Base-by-base conservation (phyloP, 768 basidiomycete species). In the Hygrophorus russula region DNA sequence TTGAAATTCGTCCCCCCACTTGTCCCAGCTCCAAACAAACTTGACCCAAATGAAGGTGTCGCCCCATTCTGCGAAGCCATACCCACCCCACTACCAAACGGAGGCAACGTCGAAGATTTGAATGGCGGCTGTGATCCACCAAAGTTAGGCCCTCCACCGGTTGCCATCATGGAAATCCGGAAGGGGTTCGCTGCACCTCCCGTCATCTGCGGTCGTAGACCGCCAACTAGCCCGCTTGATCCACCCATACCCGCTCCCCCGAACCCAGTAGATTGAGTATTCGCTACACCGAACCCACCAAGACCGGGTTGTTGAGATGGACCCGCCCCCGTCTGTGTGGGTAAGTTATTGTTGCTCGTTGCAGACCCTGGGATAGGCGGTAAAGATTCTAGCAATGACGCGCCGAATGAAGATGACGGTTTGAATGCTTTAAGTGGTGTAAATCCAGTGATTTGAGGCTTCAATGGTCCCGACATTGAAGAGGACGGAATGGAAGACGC, bases 341-440 rank as follows among this genome's bases (percentile, higher is more conserved):
- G 41, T 45, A 56, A 50, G 39, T 58, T n/a, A n/a, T n/a, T 41
- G 39, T 59, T 61, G 11, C 60, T 57, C 4, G 61, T 44, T 7
- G 64, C 61, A 4, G 80, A 76, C 28, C 74, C 78, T 9, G 82
- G 74, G 43, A 89, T 77, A 4, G 87, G 68, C 2, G 90, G 90
- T 30, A 91, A 61, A 2, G 76, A 73, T 40, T 82, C 82, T 46
- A 91, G 53, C 32, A 91, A 57, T 12, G 78, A 75, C 28, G 82
- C 78, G 24, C 88, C 88, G 55, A 91, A 91, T 33, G 74, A 80
- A 2, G 80, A 83, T 2, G 80, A 71, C 2, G 88, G 88, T 54
- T 88, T 87, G 69, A 91, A 91, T 5, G 83, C 75, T 56, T 82
- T 87, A 50, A 88, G 57, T 4, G 79, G 81, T 18, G 70, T 65